Percentiles rank a stretch among this genome's conserved stretches.
Evolutionary conservation across 139 green algal genomes (phyloP).

Genomic region (Coelastrella sp.): DNA sequence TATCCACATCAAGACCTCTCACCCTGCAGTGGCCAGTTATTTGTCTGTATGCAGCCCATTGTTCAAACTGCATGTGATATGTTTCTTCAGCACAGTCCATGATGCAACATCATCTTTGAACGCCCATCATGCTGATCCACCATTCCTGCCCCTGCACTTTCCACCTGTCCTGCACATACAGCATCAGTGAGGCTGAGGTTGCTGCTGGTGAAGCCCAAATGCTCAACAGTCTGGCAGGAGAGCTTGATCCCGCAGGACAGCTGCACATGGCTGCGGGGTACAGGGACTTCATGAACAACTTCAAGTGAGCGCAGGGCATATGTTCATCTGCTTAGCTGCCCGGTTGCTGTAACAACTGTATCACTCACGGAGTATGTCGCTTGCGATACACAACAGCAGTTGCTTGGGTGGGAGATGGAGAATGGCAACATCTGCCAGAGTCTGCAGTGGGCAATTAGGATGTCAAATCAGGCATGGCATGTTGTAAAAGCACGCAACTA

Average conservation of each 20-base stretch:
- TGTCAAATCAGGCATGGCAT: background rate
- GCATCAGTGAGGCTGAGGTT: slow-evolving; percentile 4
- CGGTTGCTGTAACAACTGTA: background rate
- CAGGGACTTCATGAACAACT: slow-evolving; percentile 27
- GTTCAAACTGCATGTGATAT: no score
- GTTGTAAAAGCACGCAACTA: no score
- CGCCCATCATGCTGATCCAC: no score
- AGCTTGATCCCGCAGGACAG: background rate
- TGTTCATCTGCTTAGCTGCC: background rate
- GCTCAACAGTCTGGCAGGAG: background rate
- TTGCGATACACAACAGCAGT: no score
- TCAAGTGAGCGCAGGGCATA: slow-evolving; percentile 32
- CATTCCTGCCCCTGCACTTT: no score
- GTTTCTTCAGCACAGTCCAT: no score
- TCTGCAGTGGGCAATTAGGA: background rate
- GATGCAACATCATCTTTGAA: no score
- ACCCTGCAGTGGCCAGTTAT: no score
- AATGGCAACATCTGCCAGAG: background rate
- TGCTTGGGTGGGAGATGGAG: background rate
- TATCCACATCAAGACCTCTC: no score
- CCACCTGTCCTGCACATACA: background rate
- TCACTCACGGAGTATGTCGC: background rate
- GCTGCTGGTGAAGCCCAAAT: slow-evolving; percentile 9
- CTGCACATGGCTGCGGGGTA: slow-evolving; percentile 26
- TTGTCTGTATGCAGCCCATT: no score